Evolutionary conservation across 2,329 filamentous ascomycete genomes (phyloP).

Genomic region (Cercospora berteroae): DNA sequence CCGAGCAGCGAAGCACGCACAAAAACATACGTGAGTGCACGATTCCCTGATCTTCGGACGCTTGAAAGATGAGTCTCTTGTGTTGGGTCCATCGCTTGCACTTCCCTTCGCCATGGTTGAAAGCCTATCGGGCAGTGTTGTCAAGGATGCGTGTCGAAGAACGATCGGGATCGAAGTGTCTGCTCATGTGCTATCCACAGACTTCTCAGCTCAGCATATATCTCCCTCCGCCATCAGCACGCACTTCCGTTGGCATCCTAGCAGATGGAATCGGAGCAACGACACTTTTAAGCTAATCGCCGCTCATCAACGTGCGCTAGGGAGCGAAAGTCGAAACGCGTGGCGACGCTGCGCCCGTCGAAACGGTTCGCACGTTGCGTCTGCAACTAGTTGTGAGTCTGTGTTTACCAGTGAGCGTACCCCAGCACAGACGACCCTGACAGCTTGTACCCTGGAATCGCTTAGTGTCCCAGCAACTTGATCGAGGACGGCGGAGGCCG

Average conservation of each 20-base stretch:
- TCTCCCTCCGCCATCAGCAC: neutral
- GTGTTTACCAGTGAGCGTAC: neutral
- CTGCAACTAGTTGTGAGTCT: neutral
- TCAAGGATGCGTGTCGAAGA: neutral
- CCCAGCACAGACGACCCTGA: neutral
- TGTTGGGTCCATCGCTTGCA: neutral
- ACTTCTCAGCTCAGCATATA: neutral
- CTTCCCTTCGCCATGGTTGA: neutral
- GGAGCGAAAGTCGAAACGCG: neutral
- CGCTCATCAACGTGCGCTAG: neutral
- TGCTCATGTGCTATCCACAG: neutral
- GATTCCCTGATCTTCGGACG: conserved; percentile 2
- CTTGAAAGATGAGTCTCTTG: neutral
- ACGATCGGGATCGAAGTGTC: neutral
- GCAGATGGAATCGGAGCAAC: neutral
- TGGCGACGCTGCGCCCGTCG: neutral
- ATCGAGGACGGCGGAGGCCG: neutral
- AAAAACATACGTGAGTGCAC: neutral
- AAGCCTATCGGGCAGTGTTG: neutral
- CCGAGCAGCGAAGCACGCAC: neutral
- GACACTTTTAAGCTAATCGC: neutral
- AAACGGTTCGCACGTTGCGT: neutral
- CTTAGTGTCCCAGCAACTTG: neutral
- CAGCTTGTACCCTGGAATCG: neutral
- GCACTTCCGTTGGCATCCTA: neutral